Evolutionary conservation across 179 eudicot genomes (phyloP).

Genomic region (Heliamphora pulchella): DNA sequence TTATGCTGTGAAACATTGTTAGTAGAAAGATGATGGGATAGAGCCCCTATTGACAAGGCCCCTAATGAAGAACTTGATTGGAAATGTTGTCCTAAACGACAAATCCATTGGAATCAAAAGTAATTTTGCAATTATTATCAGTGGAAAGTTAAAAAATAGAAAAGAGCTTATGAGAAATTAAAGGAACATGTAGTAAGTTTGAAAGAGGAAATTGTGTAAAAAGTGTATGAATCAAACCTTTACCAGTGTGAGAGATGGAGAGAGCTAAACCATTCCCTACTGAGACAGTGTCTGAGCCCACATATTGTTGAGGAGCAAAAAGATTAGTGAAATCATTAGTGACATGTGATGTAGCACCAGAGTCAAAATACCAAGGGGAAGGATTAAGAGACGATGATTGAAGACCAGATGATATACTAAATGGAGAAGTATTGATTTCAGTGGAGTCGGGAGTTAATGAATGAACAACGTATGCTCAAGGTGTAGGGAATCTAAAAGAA

Average conservation of each 20-base stretch:
- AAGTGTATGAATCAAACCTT: neutral
- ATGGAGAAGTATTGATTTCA: neutral
- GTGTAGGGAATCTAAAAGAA: too few species aligned
- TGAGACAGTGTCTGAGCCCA: neutral
- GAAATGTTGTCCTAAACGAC: neutral
- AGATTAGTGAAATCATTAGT: neutral
- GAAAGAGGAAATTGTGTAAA: neutral
- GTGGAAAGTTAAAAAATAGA: neutral
- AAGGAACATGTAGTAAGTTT: neutral
- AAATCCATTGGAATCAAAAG: neutral
- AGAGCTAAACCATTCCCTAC: neutral
- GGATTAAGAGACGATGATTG: neutral
- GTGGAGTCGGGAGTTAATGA: too few species aligned
- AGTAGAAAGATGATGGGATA: neutral
- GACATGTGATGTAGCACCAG: neutral
- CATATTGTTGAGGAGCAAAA: too few species aligned
- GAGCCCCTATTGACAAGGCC: neutral
- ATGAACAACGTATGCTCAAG: too few species aligned
- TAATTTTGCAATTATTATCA: neutral
- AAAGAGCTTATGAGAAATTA: neutral
- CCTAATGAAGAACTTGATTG: neutral
- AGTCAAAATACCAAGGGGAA: neutral
- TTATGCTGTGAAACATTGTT: neutral
- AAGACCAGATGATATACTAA: too few species aligned
- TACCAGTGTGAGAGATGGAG: neutral